Conservation (phyloP, 768 basidiomycete genomes). For the Mycena haematopus region DNA sequence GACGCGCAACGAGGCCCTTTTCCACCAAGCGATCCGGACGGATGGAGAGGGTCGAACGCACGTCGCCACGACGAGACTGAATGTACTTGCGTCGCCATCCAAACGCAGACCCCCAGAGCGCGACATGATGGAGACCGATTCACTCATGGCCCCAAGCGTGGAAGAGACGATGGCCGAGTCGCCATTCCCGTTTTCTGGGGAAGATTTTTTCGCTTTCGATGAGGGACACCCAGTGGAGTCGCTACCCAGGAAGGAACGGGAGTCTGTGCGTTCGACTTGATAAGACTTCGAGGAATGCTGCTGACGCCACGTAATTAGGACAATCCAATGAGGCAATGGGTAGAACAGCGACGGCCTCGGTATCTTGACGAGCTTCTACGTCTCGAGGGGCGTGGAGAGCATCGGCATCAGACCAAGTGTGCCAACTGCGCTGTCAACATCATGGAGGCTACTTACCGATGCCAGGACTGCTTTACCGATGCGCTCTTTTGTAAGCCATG, state of each 20-base stretch:
- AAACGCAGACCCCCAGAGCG: not conserved
- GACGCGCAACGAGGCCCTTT: not conserved
- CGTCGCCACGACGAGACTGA: not conserved
- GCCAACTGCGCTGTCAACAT: not conserved
- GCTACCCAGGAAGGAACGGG: not conserved
- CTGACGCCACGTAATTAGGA: no score
- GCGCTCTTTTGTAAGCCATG: not conserved
- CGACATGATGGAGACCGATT: not conserved
- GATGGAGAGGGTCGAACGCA: not conserved
- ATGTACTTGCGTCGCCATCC: not conserved
- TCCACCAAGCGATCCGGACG: not conserved
- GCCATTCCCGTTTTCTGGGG: not conserved
- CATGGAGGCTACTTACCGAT: not conserved
- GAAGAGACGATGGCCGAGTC: not conserved
- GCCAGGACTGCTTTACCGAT: conserved; percentile 2
- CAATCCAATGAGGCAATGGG: not conserved
- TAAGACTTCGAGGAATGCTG: no score
- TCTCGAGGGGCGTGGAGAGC: not conserved
- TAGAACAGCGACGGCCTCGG: not conserved
- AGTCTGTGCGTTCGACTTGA: no score
- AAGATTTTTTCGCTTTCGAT: not conserved
- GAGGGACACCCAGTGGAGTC: not conserved
- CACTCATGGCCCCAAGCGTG: not conserved
- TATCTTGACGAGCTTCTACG: not conserved
- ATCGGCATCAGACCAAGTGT: not conserved